Conservation (phyloP, 2,329 filamentous ascomycete genomes). For the Diaporthe humulicola region DNA sequence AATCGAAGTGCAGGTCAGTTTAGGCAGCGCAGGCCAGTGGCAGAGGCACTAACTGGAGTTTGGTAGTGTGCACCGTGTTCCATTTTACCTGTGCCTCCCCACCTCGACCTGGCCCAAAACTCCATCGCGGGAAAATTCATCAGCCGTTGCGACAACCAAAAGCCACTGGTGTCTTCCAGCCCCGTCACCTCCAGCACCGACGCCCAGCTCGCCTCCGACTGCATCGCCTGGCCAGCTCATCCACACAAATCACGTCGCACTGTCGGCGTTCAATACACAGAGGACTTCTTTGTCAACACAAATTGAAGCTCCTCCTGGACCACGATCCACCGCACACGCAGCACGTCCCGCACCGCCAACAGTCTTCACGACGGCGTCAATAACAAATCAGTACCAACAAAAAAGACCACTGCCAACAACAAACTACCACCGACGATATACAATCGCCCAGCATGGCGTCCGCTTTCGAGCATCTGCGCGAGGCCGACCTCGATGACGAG, state of each 20-base stretch:
- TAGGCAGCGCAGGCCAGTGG: background rate
- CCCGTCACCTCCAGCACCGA: constrained; percentile 6
- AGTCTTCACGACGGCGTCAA: constrained; percentile 25
- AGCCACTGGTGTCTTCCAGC: constrained; percentile 16
- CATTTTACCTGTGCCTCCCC: constrained; percentile 20
- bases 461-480: constrained; percentile 91
- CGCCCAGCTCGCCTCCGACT: background rate
- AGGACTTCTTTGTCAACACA: constrained; percentile 32
- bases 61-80: background rate
- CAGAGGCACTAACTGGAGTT: background rate
- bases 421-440: constrained; percentile 31
- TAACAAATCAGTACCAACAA: constrained; percentile 27
- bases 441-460: constrained; percentile 78
- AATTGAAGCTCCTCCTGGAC: constrained; percentile 24
- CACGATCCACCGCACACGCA: constrained; percentile 28
- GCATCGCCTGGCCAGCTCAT: constrained; percentile 1
- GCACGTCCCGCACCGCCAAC: constrained; percentile 3
- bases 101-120: constrained; percentile 34
- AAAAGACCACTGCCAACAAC: constrained; percentile 25
- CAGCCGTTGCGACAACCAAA: constrained; percentile 22
- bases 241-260: background rate
- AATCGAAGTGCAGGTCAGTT: constrained; percentile 3
- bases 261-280: background rate
- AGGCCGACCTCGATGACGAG: constrained; percentile 88
- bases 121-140: constrained; percentile 39